Evolutionary conservation across 352 stramenopile species (phyloP).

Genomic region (Pilasporangium apinafurcum): DNA sequence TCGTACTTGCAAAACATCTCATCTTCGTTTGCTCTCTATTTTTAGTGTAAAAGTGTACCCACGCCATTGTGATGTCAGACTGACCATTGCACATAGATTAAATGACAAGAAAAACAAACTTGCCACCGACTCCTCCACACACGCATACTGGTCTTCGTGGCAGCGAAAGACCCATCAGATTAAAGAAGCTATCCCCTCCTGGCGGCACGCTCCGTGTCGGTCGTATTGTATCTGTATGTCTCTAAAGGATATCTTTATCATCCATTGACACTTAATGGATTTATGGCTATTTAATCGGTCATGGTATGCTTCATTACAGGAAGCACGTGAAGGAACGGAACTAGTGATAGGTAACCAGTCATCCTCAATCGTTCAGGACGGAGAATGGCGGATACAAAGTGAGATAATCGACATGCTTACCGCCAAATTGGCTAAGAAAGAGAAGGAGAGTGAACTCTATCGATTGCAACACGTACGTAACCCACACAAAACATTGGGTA

Average conservation of each 20-base stretch:
- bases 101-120: no score
- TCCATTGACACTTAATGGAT: background rate
- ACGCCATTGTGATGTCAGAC: no score
- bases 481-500: constrained; percentile 1
- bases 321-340: constrained; percentile 14
- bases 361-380: constrained; percentile 25
- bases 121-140: no score
- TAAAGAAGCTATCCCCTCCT: no score
- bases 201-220: constrained; percentile 40
- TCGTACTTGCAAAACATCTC: no score
- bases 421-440: constrained; percentile 49
- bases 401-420: constrained; percentile 64
- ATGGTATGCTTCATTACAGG: constrained; percentile 18
- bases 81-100: no score
- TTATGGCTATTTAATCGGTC: background rate
- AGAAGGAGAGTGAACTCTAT: constrained; percentile 49
- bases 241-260: background rate
- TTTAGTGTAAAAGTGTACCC: no score
- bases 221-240: constrained; percentile 41
- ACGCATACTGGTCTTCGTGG: no score
- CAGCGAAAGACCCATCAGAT: no score
- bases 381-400: constrained; percentile 47
- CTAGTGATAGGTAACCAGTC: constrained; percentile 10
- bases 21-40: no score
- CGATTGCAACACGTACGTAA: constrained; percentile 22